phyloP scores from a whole-genome alignment of 1,284 basidiomycete genomes.

The Cryptococcus sp. region DNA sequence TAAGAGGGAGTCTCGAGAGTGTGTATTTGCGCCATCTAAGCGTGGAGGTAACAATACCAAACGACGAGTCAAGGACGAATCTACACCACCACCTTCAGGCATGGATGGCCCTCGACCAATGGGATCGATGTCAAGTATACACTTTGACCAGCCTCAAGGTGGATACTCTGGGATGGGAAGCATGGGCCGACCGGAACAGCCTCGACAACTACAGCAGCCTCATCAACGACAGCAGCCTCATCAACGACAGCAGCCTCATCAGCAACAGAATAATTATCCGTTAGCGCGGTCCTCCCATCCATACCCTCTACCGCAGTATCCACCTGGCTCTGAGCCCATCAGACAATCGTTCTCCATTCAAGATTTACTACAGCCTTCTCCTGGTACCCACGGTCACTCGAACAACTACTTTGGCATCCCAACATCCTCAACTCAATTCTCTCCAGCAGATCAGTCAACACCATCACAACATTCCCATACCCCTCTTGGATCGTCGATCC shows the following conservation, averaged over 20 bases:
- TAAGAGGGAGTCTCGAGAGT: conserved; percentile 48
- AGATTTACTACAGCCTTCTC: conserved; percentile 9
- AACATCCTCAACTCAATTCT: conserved; percentile 8
- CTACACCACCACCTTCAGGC: background rate
- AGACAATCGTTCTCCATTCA: conserved; percentile 6
- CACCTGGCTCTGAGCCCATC: conserved; percentile 2
- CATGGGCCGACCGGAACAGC: background rate
- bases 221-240: background rate
- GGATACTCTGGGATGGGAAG: background rate
- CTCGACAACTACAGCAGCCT: background rate
- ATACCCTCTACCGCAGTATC: conserved; percentile 12
- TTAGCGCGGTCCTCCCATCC: background rate
- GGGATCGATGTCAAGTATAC: background rate
- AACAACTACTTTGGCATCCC: conserved; percentile 1
- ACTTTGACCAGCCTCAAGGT: background rate
- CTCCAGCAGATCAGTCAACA: conserved; percentile 7
- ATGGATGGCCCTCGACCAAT: background rate
- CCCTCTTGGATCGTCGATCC: background rate
- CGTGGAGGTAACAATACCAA: conserved; percentile 42
- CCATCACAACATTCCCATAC: conserved; percentile 6
- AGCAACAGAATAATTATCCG: background rate
- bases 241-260: background rate
- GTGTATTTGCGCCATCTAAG: conserved; percentile 46
- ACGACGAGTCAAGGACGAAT: conserved; percentile 19
- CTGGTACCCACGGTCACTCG: background rate